Evolutionary conservation across 2,329 filamentous ascomycete genomes (phyloP).

Genomic region (Pseudofabraea citricarpa): DNA sequence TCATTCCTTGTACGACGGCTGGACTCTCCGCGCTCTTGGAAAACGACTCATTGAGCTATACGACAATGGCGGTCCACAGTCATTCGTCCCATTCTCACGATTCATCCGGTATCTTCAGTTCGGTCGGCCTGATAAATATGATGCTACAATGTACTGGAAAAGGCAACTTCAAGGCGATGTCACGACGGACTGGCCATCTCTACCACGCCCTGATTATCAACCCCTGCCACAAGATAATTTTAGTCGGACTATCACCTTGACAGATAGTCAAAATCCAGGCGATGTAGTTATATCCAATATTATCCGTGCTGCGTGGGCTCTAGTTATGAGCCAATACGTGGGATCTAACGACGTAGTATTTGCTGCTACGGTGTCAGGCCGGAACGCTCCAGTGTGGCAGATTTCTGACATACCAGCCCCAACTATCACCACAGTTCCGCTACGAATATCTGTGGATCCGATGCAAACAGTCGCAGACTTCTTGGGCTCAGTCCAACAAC

Average conservation of each 20-base stretch:
- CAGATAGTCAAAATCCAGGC: neutral
- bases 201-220: constrained; percentile 4
- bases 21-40: constrained; percentile 1
- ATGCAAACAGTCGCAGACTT: constrained; percentile 1
- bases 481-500: neutral
- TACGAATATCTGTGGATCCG: constrained; percentile 1
- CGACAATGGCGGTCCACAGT: neutral
- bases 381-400: constrained; percentile 1
- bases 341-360: constrained; percentile 1
- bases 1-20: constrained; percentile 1
- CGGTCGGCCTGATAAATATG: neutral
- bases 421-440: constrained; percentile 1
- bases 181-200: constrained; percentile 1
- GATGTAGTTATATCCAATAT: constrained; percentile 1
- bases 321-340: constrained; percentile 1
- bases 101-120: constrained; percentile 1
- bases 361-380: constrained; percentile 1
- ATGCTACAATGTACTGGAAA: constrained; percentile 1
- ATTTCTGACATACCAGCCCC: constrained; percentile 1
- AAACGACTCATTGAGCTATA: constrained; percentile 1
- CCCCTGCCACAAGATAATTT: neutral
- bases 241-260: neutral
- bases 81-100: neutral
- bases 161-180: constrained; percentile 4
- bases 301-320: constrained; percentile 2